Evolutionary conservation across 768 basidiomycete species (phyloP), one percentile per base, ranked within the genome.

Genomic region (Tephrocybe rancida): DNA sequence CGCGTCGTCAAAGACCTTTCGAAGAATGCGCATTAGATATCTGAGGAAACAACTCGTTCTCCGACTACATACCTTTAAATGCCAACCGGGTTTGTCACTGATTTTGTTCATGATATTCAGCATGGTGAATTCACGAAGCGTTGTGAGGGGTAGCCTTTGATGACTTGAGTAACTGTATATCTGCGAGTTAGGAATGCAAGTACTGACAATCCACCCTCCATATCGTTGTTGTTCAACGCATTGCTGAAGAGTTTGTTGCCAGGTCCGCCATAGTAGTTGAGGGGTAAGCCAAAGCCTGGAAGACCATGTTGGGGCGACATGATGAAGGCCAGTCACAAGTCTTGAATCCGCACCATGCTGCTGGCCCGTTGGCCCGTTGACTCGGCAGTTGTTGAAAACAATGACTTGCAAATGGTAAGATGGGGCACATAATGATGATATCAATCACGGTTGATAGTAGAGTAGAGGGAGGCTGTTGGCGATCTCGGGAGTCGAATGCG

Each of bases 201-300:
- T 8, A 37, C 35, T 11, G 35, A 37, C 27, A 47, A n/a, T 3
- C 54, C 53, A 5, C 11, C n/a, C 16, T 5, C 16, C 7, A 37
- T 37, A 5, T 30, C 19, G 5, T 7, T 44, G 16, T 35, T 32
- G 24, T 22, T 11, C 16, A 43, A 43, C 21, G 42, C 42, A 26
- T 24, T 43, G 3, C 10, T 21, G 19, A 43, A 43, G 42, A 43
- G 42, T 9, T 22, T 19, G 13, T 26, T 14, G 13, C 21, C 18
- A 11, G 11, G 8, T 43, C n/a, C 2, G 3, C n/a, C n/a, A n/a
- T n/a, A 3, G 38, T 65, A 61, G 44, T 68, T 64, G 21, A 71
- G 45, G 26, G 66, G 64, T 5, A 62, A 59, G 3, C 67, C 66
- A 48, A 66, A 66, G 19, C 70, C 70, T 43, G 68, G 70, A 30